Evolutionary conservation across 352 stramenopile species (phyloP).

Genomic region (Phytophthora melonis): DNA sequence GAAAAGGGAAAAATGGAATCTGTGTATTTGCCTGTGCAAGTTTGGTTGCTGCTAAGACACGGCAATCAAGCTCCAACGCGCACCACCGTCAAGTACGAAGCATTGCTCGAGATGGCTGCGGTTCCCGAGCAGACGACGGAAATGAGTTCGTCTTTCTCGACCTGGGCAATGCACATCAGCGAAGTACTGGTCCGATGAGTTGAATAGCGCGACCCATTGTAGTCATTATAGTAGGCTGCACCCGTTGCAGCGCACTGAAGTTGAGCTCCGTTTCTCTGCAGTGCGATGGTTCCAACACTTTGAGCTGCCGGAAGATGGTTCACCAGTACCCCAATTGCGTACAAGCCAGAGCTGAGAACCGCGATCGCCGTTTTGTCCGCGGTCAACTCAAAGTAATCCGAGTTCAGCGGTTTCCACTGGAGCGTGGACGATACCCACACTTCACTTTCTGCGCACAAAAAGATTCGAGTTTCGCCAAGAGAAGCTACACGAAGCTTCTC

Average conservation of each 20-base stretch:
- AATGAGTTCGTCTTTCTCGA: background rate
- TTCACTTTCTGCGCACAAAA: slow-evolving; percentile 13
- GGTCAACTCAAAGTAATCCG: slow-evolving; percentile 4
- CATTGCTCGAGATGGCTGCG: background rate
- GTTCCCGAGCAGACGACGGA: background rate
- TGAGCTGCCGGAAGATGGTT: slow-evolving; percentile 11
- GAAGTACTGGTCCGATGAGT: background rate
- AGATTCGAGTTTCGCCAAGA: background rate
- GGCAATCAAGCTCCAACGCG: background rate
- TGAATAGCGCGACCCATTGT: background rate
- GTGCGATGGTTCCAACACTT: background rate
- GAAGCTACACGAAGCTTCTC: slow-evolving; percentile 5
- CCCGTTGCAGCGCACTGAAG: slow-evolving; percentile 10
- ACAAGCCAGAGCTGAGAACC: slow-evolving; percentile 1
- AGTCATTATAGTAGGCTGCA: background rate
- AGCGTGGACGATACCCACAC: slow-evolving; percentile 4
- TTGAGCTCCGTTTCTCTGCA: background rate
- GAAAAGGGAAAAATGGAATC: too few relatives aligned
- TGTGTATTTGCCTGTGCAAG: too few relatives aligned
- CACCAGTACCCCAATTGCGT: slow-evolving; percentile 17
- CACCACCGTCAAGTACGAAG: background rate
- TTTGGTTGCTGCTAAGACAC: too few relatives aligned
- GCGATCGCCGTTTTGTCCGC: slow-evolving; percentile 1
- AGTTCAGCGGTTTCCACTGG: background rate
- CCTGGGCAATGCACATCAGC: background rate